These are phyloP conservation scores for Magnolia changhungtana DNA, from an alignment of 164 flowering plant species.

Conservation along the genomic window DNA sequence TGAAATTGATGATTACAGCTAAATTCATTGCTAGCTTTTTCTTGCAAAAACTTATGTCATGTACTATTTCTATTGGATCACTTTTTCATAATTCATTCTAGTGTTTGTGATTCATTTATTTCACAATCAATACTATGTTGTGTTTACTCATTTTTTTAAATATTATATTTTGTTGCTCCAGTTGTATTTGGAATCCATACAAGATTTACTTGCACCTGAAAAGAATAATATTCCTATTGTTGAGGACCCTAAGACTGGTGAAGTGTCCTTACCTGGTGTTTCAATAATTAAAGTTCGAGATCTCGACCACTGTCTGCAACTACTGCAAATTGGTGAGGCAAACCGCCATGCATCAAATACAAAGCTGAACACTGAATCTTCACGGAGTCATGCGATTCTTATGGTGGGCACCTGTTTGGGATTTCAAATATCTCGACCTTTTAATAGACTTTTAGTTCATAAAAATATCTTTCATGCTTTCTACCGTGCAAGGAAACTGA, in stretches of 20 bases:
- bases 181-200: constrained; percentile 87
- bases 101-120: background rate
- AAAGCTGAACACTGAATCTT: constrained; percentile 81
- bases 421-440: background rate
- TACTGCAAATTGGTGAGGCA: constrained; percentile 71
- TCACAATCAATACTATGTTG: background rate
- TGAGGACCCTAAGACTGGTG: constrained; percentile 85
- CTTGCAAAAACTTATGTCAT: background rate
- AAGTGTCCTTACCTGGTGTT: constrained; percentile 74
- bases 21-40: background rate
- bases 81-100: no score
- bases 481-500: background rate
- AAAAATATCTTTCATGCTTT: background rate
- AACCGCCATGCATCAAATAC: constrained; percentile 93
- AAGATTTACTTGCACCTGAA: constrained; percentile 85
- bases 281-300: constrained; percentile 51
- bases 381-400: constrained; percentile 96
- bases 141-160: background rate
- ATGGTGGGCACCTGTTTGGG: constrained; percentile 46
- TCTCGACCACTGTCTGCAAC: constrained; percentile 55
- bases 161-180: constrained; percentile 25
- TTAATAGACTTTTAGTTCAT: background rate
- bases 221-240: constrained; percentile 64
- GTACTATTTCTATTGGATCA: background rate
- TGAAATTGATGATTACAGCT: background rate